A percentile compares a stretch with the other conserved stretches of the same genome.
Conservation (phyloP, 495 filamentous ascomycete species). For the Glonium stellatum region DNA sequence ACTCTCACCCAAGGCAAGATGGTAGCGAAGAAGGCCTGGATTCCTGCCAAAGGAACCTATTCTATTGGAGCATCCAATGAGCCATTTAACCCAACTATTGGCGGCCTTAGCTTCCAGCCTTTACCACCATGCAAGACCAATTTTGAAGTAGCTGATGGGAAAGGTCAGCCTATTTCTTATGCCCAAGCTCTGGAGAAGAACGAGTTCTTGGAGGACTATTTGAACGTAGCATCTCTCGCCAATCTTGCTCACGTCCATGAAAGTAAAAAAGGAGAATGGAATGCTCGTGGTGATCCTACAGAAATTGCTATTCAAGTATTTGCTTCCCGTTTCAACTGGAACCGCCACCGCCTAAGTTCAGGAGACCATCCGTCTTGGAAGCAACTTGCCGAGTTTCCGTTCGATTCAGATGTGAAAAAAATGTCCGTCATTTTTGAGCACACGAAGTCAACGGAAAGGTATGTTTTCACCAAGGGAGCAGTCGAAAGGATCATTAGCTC, state of each 20-base stretch:
- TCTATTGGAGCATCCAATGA: conserved; percentile 31
- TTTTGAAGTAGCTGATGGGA: conserved; percentile 31
- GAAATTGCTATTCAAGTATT: conserved; percentile 53
- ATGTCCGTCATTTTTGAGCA: conserved; percentile 53
- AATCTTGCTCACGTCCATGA: conserved; percentile 35
- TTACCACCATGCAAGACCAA: conserved; percentile 25
- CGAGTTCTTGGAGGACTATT: conserved; percentile 36
- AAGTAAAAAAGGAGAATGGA: conserved; percentile 39
- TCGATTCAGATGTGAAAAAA: conserved; percentile 55
- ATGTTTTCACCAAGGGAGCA: conserved; percentile 55
- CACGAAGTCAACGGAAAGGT: conserved; percentile 29
- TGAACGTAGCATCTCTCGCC: conserved; percentile 35
- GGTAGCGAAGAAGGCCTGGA: conserved; percentile 50
- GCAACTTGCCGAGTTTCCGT: conserved; percentile 50
- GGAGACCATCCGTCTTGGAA: conserved; percentile 33
- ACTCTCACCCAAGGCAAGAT: conserved; percentile 64
- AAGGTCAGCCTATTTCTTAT: conserved; percentile 24
- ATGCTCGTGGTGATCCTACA: conserved; percentile 49
- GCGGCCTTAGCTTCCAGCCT: conserved; percentile 24
- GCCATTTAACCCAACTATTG: conserved; percentile 34
- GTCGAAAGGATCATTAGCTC: conserved; percentile 50
- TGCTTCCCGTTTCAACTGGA: conserved; percentile 43
- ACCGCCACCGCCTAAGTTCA: conserved; percentile 38
- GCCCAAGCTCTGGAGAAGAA: too few species aligned
- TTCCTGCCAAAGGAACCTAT: conserved; percentile 37